Percentiles rank a stretch among this genome's conserved stretches.
These are phyloP conservation scores for Daldinia vernicosa DNA, from an alignment of 495 filamentous ascomycete species.

Conservation along the genomic window DNA sequence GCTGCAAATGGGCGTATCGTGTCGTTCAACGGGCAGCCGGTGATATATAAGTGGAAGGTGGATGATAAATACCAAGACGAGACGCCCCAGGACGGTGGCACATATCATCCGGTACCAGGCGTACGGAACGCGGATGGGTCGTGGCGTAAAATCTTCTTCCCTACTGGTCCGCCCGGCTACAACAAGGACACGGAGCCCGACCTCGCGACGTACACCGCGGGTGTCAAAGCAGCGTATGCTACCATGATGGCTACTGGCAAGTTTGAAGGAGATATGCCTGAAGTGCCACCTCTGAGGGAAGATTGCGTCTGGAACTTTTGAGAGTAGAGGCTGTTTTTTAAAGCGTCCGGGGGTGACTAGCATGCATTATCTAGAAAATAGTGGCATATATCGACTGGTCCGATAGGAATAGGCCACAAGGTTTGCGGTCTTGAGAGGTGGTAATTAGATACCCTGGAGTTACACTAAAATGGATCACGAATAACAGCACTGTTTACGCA, in stretches of 20 bases:
- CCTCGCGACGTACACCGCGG: constrained; percentile 53
- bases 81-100: constrained; percentile 21
- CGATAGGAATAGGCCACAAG: not conserved
- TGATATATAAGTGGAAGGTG: constrained; percentile 50
- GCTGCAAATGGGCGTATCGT: constrained; percentile 45
- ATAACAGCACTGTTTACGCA: not conserved
- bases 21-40: constrained; percentile 54
- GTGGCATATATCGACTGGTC: constrained; percentile 6
- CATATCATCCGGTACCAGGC: constrained; percentile 44
- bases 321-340: not conserved
- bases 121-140: constrained; percentile 52
- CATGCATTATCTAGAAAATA: not conserved
- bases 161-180: constrained; percentile 71
- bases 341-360: not conserved
- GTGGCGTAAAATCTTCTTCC: constrained; percentile 71
- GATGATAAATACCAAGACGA: constrained; percentile 38
- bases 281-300: constrained; percentile 76
- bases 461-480: constrained; percentile 2
- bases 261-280: constrained; percentile 73
- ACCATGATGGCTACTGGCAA: constrained; percentile 66
- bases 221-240: constrained; percentile 64
- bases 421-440: not conserved
- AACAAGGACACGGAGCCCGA: constrained; percentile 63
- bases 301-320: constrained; percentile 77
- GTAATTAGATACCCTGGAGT: constrained; percentile 34